Conservation (phyloP, 2,329 filamentous ascomycete species). For the Stemphylium beticola region DNA sequence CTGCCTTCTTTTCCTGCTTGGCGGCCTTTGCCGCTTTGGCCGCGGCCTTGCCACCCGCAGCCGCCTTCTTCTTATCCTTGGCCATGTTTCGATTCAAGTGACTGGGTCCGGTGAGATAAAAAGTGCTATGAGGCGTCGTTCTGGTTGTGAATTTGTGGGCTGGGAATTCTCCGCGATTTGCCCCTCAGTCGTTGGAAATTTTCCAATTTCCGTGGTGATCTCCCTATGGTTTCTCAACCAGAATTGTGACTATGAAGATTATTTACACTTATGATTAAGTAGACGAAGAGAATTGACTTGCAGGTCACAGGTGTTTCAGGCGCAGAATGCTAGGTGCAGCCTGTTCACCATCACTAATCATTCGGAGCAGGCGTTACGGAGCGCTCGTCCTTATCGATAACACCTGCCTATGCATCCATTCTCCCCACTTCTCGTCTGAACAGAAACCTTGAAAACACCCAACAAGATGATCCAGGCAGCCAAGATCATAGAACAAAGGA, state of each 20-base stretch:
- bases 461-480: slow-evolving; percentile 51
- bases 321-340: background rate
- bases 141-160: background rate
- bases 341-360: background rate
- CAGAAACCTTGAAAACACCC: too few species aligned
- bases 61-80: slow-evolving; percentile 61
- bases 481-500: slow-evolving; percentile 55
- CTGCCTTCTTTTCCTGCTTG: slow-evolving; percentile 88
- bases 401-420: slow-evolving; percentile 8
- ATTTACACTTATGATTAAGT: background rate
- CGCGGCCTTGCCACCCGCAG: slow-evolving; percentile 54
- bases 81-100: slow-evolving; percentile 48
- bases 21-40: slow-evolving; percentile 61
- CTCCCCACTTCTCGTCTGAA: slow-evolving; percentile 12
- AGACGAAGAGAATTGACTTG: background rate
- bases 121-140: background rate
- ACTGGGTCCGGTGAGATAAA: background rate
- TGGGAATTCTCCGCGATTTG: slow-evolving; percentile 13
- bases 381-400: slow-evolving; percentile 29
- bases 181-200: slow-evolving; percentile 30
- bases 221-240: background rate
- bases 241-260: too few species aligned
- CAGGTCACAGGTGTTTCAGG: background rate
- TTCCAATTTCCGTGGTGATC: slow-evolving; percentile 6
- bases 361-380: slow-evolving; percentile 25